These are phyloP conservation scores for Jimgerdemannia flammicorona DNA, from an alignment of 192 early-diverging fungal genomes.

Conservation along the genomic window DNA sequence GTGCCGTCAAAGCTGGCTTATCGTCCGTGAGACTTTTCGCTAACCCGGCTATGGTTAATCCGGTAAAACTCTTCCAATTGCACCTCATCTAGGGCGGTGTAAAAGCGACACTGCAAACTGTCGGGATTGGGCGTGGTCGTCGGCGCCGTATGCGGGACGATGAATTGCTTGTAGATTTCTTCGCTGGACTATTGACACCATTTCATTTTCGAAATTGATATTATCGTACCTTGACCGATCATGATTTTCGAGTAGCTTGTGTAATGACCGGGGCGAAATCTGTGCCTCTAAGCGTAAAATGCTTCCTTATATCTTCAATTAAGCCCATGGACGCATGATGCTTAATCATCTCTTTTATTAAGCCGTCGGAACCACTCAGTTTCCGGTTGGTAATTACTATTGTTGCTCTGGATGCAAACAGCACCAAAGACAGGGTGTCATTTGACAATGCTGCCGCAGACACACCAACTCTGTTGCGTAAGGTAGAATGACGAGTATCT, in stretches of 20 bases:
- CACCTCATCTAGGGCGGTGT: background rate
- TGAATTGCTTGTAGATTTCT: background rate
- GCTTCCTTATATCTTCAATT: no score
- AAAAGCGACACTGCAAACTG: background rate
- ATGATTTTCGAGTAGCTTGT: conserved; percentile 5
- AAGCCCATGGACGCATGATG: background rate
- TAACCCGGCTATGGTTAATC: no score
- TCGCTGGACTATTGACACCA: background rate
- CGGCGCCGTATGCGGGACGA: no score
- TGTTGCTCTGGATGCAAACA: background rate
- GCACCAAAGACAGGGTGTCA: conserved; percentile 13
- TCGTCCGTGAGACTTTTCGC: background rate
- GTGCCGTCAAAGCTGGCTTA: background rate
- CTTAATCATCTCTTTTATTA: conserved; percentile 6
- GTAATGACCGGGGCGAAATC: conserved; percentile 1
- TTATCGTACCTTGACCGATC: background rate
- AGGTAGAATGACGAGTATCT: background rate
- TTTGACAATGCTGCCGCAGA: no score
- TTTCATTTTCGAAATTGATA: no score
- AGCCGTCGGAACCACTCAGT: background rate
- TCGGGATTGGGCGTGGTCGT: background rate
- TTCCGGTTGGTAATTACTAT: conserved; percentile 9
- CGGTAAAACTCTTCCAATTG: background rate
- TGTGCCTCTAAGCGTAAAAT: no score
- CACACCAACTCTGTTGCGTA: no score